A percentile compares a stretch with the other conserved stretches of the same genome.
These are phyloP conservation scores for Mollisiaceae sp. DNA, from an alignment of 2,329 filamentous ascomycete species.

Conservation along the genomic window DNA sequence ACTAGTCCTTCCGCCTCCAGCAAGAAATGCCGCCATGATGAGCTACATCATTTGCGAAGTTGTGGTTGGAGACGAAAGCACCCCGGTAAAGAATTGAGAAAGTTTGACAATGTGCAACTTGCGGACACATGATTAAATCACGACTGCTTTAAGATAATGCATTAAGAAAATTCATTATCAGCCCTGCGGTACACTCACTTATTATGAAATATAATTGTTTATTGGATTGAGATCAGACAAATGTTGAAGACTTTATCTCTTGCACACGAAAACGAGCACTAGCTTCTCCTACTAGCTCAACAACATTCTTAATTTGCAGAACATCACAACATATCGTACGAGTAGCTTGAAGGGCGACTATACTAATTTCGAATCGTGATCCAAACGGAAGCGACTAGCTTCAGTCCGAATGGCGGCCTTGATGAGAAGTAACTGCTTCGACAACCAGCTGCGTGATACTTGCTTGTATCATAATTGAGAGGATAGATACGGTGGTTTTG, in stretches of 20 bases:
- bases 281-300: not conserved
- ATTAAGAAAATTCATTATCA: not conserved
- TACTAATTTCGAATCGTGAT: not conserved
- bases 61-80: not conserved
- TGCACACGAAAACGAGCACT: not conserved
- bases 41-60: not conserved
- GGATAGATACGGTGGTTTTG: not conserved
- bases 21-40: not conserved
- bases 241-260: not conserved
- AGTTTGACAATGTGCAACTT: no score
- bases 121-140: not conserved
- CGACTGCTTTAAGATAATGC: not conserved
- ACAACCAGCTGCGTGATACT: not conserved
- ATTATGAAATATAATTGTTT: not conserved
- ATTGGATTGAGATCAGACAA: not conserved
- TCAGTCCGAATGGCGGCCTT: not conserved
- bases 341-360: not conserved
- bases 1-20: not conserved
- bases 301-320: not conserved
- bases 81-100: not conserved
- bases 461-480: not conserved
- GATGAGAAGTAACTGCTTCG: not conserved
- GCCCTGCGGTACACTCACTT: not conserved
- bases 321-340: not conserved
- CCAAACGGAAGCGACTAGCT: conserved; percentile 2